A percentile compares a stretch with the other conserved stretches of the same genome.
Conservation (phyloP, 2,329 filamentous ascomycete species). For the Chalaropsis ovoidea region DNA sequence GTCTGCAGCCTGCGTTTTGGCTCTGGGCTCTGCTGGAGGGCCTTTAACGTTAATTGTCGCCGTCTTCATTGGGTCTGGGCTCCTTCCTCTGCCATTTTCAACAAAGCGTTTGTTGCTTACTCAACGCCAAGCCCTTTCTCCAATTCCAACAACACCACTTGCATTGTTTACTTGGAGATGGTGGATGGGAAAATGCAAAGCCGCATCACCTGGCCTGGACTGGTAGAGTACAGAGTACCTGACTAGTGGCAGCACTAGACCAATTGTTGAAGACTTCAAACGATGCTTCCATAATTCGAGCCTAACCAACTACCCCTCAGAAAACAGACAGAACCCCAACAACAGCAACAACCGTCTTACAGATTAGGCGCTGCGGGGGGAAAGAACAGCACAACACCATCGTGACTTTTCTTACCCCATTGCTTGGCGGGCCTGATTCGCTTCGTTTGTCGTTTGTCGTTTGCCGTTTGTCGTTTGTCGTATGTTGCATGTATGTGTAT, state of each 20-base stretch:
- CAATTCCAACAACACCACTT: neutral
- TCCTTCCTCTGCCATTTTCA: neutral
- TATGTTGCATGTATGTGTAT: neutral
- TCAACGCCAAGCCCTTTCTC: slow-evolving; percentile 11
- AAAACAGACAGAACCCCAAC: neutral
- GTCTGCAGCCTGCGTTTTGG: too few relatives aligned
- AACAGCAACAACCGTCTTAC: neutral
- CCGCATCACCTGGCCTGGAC: neutral
- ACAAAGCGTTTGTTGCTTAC: slow-evolving; percentile 12
- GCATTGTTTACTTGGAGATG: neutral
- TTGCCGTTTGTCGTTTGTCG: slow-evolving; percentile 6
- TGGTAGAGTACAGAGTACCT: too few relatives aligned
- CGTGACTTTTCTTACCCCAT: neutral
- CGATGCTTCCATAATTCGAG: neutral
- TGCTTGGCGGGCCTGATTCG: neutral
- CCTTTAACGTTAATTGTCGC: neutral
- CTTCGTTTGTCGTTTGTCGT: neutral
- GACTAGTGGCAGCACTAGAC: too few relatives aligned
- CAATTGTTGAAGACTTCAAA: neutral
- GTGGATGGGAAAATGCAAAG: neutral
- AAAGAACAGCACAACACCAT: neutral
- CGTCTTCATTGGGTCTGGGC: neutral
- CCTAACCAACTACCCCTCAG: neutral
- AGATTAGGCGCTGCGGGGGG: neutral
- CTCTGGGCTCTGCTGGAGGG: too few relatives aligned